phyloP scores from a whole-genome alignment of 768 basidiomycete genomes.

The Strobilomyces confusus region DNA sequence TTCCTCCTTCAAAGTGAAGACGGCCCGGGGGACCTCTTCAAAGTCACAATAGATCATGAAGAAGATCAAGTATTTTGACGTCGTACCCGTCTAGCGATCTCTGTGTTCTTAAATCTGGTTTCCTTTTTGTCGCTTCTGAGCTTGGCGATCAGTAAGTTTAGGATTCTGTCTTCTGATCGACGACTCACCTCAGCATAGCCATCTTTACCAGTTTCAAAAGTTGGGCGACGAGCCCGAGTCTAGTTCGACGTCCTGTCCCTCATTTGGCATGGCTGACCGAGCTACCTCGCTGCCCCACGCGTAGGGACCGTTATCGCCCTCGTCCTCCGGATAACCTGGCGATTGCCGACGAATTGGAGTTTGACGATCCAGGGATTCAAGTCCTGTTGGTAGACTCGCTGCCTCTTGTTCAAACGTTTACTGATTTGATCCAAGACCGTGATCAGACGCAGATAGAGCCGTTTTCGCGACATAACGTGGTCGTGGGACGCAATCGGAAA shows the following conservation, averaged over 20 bases:
- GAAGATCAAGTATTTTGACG: conserved; percentile 99
- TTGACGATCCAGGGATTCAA: conserved; percentile 95
- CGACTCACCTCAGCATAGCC: conserved; percentile 42
- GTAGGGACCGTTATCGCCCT: conserved; percentile 85
- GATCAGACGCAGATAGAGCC: conserved; percentile 93
- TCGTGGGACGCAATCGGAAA: conserved; percentile 97
- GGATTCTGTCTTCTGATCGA: conserved; percentile 5
- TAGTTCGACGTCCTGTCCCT: conserved; percentile 81
- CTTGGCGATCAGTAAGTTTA: conserved; percentile 90
- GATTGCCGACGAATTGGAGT: conserved; percentile 82
- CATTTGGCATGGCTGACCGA: conserved; percentile 78
- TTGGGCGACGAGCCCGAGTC: conserved; percentile 96
- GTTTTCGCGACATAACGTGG: conserved; percentile 94
- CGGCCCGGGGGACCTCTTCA: conserved; percentile 94
- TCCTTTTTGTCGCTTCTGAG: conserved; percentile 95
- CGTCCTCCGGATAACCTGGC: conserved; percentile 84
- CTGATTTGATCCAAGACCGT: conserved; percentile 47
- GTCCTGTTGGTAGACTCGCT: conserved; percentile 59
- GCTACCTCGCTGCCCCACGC: conserved; percentile 62
- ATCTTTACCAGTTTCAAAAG: conserved; percentile 97
- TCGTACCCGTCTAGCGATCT: conserved; percentile 90
- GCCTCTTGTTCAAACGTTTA: neutral
- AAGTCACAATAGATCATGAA: conserved; percentile 97
- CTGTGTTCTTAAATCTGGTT: conserved; percentile 97
- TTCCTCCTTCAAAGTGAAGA: conserved; percentile 98